Evolutionary conservation across 1,139 yeast species (phyloP).

Genomic region (Sugiyamaella japonica): DNA sequence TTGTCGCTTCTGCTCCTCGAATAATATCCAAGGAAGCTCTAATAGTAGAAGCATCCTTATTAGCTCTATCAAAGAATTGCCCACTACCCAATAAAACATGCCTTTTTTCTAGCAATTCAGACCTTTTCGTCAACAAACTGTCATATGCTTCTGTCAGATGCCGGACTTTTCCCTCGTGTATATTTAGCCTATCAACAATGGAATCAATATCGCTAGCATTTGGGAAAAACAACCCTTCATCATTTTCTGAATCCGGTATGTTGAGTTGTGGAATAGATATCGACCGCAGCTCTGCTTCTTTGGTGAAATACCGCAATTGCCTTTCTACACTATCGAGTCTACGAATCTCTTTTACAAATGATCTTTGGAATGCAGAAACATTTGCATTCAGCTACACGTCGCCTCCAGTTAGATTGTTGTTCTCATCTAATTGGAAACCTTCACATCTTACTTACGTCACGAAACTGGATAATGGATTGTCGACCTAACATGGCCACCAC

Average conservation of each 20-base stretch:
- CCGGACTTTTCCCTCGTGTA: slow-evolving; percentile 58
- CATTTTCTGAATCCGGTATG: slow-evolving; percentile 32
- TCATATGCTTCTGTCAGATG: slow-evolving; percentile 60
- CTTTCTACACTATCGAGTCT: slow-evolving; percentile 62
- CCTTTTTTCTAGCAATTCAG: slow-evolving; percentile 60
- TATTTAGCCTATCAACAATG: slow-evolving; percentile 63
- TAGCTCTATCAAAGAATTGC: slow-evolving; percentile 54
- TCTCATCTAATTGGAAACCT: background rate
- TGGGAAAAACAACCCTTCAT: slow-evolving; percentile 35
- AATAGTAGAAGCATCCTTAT: slow-evolving; percentile 25
- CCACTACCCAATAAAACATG: slow-evolving; percentile 71
- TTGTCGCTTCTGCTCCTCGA: background rate
- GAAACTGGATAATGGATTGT: slow-evolving; percentile 81
- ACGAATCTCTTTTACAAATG: slow-evolving; percentile 81
- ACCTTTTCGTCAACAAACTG: slow-evolving; percentile 54
- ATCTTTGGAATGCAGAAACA: slow-evolving; percentile 82
- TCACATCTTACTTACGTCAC: slow-evolving; percentile 51
- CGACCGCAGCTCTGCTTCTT: slow-evolving; percentile 35
- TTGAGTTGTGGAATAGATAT: slow-evolving; percentile 24
- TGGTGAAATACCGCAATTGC: slow-evolving; percentile 46
- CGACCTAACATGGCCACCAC: slow-evolving; percentile 84
- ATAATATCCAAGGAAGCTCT: slow-evolving; percentile 30
- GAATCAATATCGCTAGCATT: slow-evolving; percentile 76
- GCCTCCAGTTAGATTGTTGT: slow-evolving; percentile 8
- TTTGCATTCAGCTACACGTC: slow-evolving; percentile 51